Evolutionary conservation across 495 filamentous ascomycete species (phyloP).

Genomic region (Staphylotrichum longicolle): DNA sequence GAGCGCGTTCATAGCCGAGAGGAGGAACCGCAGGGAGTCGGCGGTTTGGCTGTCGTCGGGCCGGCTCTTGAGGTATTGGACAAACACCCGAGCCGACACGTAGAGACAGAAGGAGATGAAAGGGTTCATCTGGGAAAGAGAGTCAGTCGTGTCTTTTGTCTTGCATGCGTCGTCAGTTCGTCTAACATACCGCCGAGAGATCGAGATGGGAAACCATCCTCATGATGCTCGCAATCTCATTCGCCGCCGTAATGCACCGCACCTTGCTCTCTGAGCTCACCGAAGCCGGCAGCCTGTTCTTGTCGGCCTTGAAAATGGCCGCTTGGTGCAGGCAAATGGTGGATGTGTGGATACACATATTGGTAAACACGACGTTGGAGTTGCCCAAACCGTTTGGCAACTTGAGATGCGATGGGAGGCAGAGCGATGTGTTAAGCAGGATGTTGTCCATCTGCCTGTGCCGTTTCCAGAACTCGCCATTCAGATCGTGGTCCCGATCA

Average conservation of each 20-base stretch:
- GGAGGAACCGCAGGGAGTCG: slow-evolving; percentile 83
- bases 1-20: slow-evolving; percentile 83
- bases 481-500: slow-evolving; percentile 82
- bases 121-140: slow-evolving; percentile 74
- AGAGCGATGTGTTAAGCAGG: slow-evolving; percentile 78
- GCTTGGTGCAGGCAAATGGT: slow-evolving; percentile 97
- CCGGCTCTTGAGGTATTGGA: slow-evolving; percentile 87
- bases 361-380: slow-evolving; percentile 88
- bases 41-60: slow-evolving; percentile 80
- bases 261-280: slow-evolving; percentile 87
- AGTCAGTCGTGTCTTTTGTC: slow-evolving; percentile 2
- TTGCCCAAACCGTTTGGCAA: slow-evolving; percentile 73
- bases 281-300: slow-evolving; percentile 71
- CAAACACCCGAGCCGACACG: slow-evolving; percentile 89
- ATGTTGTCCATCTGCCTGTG: slow-evolving; percentile 89
- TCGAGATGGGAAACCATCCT: slow-evolving; percentile 90
- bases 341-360: slow-evolving; percentile 95
- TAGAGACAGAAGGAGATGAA: slow-evolving; percentile 96
- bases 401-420: slow-evolving; percentile 78
- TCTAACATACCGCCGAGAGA: slow-evolving; percentile 66
- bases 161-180: neutral
- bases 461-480: slow-evolving; percentile 94
- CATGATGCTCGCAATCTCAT: slow-evolving; percentile 96
- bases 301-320: slow-evolving; percentile 95
- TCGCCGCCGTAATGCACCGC: slow-evolving; percentile 87